Evolutionary conservation across 768 basidiomycete species (phyloP).

Genomic region (Thelephora ganbajun): DNA sequence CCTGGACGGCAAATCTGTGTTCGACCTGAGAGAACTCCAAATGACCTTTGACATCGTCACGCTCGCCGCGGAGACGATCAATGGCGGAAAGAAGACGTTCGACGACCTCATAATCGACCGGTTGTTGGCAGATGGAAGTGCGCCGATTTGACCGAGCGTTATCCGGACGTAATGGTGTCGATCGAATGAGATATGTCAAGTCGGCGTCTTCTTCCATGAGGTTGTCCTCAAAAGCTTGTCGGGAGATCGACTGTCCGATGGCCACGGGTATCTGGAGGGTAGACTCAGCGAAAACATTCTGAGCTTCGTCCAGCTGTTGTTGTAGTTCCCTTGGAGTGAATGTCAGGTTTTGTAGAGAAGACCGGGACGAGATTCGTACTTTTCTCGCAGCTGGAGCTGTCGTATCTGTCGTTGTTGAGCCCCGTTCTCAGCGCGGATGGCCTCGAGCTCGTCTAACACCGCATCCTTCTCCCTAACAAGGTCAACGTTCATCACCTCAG

Average conservation of each 20-base stretch:
- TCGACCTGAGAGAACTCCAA: constrained; percentile 59
- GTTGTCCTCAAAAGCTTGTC: neutral
- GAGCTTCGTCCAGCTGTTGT: no score
- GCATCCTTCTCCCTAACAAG: constrained; percentile 44
- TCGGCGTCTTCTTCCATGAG: neutral
- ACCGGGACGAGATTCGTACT: neutral
- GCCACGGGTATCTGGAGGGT: no score
- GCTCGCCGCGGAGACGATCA: constrained; percentile 52
- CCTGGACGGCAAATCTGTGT: constrained; percentile 47
- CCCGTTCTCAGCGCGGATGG: neutral
- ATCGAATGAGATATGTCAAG: neutral
- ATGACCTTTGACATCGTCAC: constrained; percentile 47
- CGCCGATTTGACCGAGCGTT: constrained; percentile 1
- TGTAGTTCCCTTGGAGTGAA: constrained; percentile 3
- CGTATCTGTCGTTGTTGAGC: neutral
- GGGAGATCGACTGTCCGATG: neutral
- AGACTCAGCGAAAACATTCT: no score
- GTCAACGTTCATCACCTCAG: constrained; percentile 29
- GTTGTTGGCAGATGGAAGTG: neutral
- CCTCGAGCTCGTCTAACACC: constrained; percentile 20
- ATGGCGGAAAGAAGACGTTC: constrained; percentile 47
- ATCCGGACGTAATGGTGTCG: neutral
- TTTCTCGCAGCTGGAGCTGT: neutral
- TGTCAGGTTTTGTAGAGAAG: no score
- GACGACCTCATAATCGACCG: constrained; percentile 22